Base-by-base conservation (phyloP, 176 grass and related monocot species). In the Rhipidocladum racemiflorum region DNA sequence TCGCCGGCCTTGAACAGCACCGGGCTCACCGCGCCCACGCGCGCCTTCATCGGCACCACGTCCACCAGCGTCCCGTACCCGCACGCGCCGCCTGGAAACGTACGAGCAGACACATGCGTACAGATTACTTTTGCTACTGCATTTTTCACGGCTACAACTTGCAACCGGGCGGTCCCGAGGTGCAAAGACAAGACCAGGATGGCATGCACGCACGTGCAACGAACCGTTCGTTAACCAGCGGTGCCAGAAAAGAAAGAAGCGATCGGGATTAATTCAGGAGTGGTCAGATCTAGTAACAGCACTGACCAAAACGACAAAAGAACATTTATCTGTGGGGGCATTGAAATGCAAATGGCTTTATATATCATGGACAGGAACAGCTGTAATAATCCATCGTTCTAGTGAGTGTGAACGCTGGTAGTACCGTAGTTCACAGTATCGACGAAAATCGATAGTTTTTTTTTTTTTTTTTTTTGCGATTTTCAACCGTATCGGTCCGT, bases 41-140 rank as follows among this genome's bases (percentile, higher is more conserved):
- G 80, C 32, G 96, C 89, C 81, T 90, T 91, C 87, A 91, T 71
- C 72, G 96, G 96, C 79, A 90, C 84, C 79, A 95, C 93, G 75
- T 99, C 96, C 75, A 99, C 96, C 89, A 95, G 82, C 68, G 96
- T 83, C 63, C 96, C 96, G 68, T 99, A 99, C 68, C 96, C 96
- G 51, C 96, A 99, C 29, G 96, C 96, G 1, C 96, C 96, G 36
- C 96, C 93, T 99, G 89, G 16, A 69, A 28, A 24, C 13, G 5
- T 14, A 48, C 45, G 45, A 4, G 16, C 14, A 16, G 45, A 16
- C 3, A n/a, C 20, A n/a, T 21, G 51, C 18, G 51, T n/a, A 54
- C 2, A 54, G 56, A 7, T 30, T 16, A 28, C 42, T 28, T 25
- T 70, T 15, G 17, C 23, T 46, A 25, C 23, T 27, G 3, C 16